Percentiles rank a stretch among this genome's conserved stretches.
Conservation (phyloP, 2,329 filamentous ascomycete genomes). For the Fusarium tjaetaba region DNA sequence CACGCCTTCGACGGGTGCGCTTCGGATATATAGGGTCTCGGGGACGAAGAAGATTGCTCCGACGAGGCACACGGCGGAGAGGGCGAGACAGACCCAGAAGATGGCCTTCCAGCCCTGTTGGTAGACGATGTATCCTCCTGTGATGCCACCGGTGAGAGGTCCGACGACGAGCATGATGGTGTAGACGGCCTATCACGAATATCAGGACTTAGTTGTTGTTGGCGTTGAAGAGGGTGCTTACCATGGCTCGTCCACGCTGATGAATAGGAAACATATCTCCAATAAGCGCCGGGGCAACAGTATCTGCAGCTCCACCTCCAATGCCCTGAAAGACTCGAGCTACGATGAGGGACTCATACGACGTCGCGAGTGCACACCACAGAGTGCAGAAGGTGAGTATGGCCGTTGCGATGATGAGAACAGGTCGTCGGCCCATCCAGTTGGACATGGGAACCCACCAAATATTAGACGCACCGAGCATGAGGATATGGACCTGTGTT, state of each 20-base stretch:
- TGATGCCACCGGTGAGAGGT: constrained; percentile 48
- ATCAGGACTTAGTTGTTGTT: fast-evolving
- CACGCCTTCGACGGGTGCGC: not conserved
- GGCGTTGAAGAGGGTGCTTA: not conserved
- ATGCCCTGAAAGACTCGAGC: constrained; percentile 48
- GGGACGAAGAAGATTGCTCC: constrained; percentile 47
- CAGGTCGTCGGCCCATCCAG: constrained; percentile 46
- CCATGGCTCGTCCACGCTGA: constrained; percentile 49
- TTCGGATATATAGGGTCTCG: constrained; percentile 48
- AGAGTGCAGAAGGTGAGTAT: constrained; percentile 41
- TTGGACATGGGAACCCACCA: constrained; percentile 52
- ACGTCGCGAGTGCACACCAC: constrained; percentile 41
- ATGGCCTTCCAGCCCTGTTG: constrained; percentile 47
- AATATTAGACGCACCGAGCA: constrained; percentile 49
- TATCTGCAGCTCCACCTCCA: constrained; percentile 49
- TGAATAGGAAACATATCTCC: constrained; percentile 52
- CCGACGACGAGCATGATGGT: constrained; percentile 47
- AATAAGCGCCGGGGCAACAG: constrained; percentile 47
- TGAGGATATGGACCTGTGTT: constrained; percentile 46
- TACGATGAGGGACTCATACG: constrained; percentile 41
- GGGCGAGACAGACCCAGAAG: constrained; percentile 46
- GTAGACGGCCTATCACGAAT: constrained; percentile 42
- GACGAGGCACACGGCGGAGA: constrained; percentile 42
- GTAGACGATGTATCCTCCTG: constrained; percentile 50
- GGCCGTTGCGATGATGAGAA: constrained; percentile 45